Evolutionary conservation across 1,284 basidiomycete species (phyloP), one percentile per base, ranked within the genome.

Genomic region (Leccinum griseonigrum): DNA sequence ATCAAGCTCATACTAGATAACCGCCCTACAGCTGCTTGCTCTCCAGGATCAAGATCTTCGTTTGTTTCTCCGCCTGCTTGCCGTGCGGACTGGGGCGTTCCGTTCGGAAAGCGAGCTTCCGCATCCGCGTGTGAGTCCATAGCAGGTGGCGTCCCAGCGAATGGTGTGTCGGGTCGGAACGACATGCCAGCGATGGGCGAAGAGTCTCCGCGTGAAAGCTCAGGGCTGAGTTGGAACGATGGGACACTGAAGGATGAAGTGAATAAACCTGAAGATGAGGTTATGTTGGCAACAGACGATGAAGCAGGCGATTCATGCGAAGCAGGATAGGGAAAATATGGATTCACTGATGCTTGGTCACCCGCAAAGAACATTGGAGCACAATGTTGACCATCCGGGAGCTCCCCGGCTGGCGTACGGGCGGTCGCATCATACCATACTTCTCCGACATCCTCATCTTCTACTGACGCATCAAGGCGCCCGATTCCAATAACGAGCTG

Each of bases 1-100:
- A 98, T 92, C 60, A 98, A 78, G 71, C 93, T 95, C 90, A 98
- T 94, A 63, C 94, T 95, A 6, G 94, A 92, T 59, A 97, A 82
- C 61, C 95, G 84, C 3, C 95, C 96, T 16, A 96, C 84, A 2
- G 92, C 88, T 13, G 92, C 93, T 72, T 97, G 94, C 68, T 79
- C 81, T 54, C 75, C 77, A 16, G 78, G 73, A 55, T 82, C 79
- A 32, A 72, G 58, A 54, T 74, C 74, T 60, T 76, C 72, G 16
- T 64, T 74, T n/a, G 50, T 22, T 34, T 70, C 63, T 48, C 63
- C 62, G 34, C 26, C 4, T 31, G 64, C 64, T 60, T 70, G 74
- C 43, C 63, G 64, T 43, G 40, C 9, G 9, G 63, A 40, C 13
- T 64, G 66, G 31, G 61, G 40, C 4, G 62, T 64, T 58, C 68